Evolutionary conservation across 179 eudicot genomes (phyloP), one percentile per base, ranked within the genome.

Genomic region (Amaranthus tricolor): DNA sequence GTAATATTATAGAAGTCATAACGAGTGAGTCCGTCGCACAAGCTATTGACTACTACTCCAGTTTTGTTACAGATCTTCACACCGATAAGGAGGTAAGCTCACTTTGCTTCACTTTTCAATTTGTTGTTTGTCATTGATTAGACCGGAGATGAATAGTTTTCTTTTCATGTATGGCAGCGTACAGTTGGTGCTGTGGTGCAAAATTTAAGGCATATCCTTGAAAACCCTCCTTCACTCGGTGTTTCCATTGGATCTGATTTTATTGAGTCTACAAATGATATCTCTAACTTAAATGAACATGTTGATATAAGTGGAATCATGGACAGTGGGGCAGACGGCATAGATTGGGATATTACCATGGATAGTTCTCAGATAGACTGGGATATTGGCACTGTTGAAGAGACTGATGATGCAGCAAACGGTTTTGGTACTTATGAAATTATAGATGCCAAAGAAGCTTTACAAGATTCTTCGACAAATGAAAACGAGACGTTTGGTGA

Each of bases 391-490:
- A 79, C 88, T 9, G 79, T 89, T 52, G 97, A 87, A 84, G 93
- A 89, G 76, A 77, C 90, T 7, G 97, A 93, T 65, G 97, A 85
- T 55, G 72, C 84, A 77, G 88, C 87, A 66, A 90, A 91, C 79
- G 98, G 97, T 48, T 84, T 93, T 73, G 97, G 97, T 76, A 90
- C 97, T 80, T 95, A 95, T 83, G 99, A 95, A 82, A 89, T 95
- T 67, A 89, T 95, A 45, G 88, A 91, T 86, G 92, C 97, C 71
- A 89, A 87, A 77, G 99, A 95, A 84, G 74, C 76, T 74, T 81
- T 81, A 62, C 89, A 85, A 77, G 86, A 76, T 68, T 67, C 85
- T 80, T 76, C 81, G 13, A 57, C 68, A 51, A 76, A 76, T 58
- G 92, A 91, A 71, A 81, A 66, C 70, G 79, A 72, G 70, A 84